phyloP scores from a whole-genome alignment of 2,329 filamentous ascomycete genomes.

The Fusarium begoniae region DNA sequence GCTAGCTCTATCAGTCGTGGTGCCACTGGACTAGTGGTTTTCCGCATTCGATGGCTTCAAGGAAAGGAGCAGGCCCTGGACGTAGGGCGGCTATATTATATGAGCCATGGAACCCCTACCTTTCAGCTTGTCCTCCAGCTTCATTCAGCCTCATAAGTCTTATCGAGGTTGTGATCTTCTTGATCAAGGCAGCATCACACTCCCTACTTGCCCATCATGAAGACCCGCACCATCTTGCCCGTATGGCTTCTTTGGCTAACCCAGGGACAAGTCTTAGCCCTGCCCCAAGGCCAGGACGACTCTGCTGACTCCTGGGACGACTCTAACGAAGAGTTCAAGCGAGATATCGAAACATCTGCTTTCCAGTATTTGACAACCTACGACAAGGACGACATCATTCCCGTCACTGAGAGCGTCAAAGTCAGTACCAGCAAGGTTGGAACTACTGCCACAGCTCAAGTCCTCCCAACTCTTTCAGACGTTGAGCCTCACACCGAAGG shows the following conservation, averaged over 20 bases:
- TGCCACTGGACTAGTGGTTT: slow-evolving; percentile 38
- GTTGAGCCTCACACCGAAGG: slow-evolving; percentile 46
- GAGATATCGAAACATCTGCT: slow-evolving; percentile 32
- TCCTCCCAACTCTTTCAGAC: slow-evolving; percentile 44
- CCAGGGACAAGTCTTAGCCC: slow-evolving; percentile 34
- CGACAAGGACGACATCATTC: slow-evolving; percentile 40
- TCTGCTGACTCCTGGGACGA: slow-evolving; percentile 7
- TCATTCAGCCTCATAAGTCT: slow-evolving; percentile 13
- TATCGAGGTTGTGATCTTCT: slow-evolving; percentile 17
- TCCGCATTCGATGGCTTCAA: slow-evolving; percentile 27
- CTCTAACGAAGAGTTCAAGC: slow-evolving; percentile 29
- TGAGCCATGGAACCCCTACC: slow-evolving; percentile 28
- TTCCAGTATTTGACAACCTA: slow-evolving; percentile 39
- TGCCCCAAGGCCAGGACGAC: slow-evolving; percentile 19
- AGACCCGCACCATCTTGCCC: slow-evolving; percentile 31
- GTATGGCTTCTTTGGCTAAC: slow-evolving; percentile 44
- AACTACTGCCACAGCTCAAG: slow-evolving; percentile 41
- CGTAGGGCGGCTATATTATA: slow-evolving; percentile 34
- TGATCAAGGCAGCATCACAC: slow-evolving; percentile 1
- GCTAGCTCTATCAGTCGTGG: slow-evolving; percentile 33
- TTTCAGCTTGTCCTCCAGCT: neutral
- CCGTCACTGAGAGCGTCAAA: slow-evolving; percentile 39
- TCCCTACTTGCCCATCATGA: slow-evolving; percentile 33
- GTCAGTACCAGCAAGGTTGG: slow-evolving; percentile 37
- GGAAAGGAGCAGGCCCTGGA: slow-evolving; percentile 16